Evolutionary conservation across 371 early-diverging fungal genomes (phyloP).

Genomic region (Apophysomyces trapeziformis): DNA sequence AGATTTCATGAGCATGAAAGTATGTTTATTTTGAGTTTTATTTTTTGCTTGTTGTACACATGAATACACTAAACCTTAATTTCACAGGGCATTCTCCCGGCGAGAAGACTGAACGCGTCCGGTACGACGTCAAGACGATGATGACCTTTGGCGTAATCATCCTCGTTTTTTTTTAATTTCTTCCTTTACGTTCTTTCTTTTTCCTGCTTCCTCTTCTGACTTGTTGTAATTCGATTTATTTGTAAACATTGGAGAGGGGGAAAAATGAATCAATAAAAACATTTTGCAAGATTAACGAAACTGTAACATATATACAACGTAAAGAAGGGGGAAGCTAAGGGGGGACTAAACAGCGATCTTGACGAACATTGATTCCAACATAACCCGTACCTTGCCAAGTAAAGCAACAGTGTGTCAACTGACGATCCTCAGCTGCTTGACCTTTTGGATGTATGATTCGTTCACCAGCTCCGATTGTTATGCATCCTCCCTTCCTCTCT

Average conservation of each 20-base stretch:
- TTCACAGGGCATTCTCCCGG: conserved; percentile 8
- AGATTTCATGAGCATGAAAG: conserved; percentile 15
- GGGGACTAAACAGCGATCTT: not conserved
- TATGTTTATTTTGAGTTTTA: conserved; percentile 10
- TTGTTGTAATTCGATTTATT: conserved; percentile 6
- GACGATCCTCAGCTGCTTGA: conserved; percentile 8
- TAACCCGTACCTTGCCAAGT: not conserved
- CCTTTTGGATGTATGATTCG: not conserved
- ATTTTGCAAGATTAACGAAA: not conserved
- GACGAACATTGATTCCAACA: not conserved
- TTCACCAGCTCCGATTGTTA: conserved; percentile 10
- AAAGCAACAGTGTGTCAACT: conserved; percentile 3
- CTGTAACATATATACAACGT: not conserved
- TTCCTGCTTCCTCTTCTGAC: not conserved
- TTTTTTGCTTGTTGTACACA: conserved; percentile 1
- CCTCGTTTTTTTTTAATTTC: not conserved
- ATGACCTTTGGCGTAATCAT: not conserved
- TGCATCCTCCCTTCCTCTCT: not conserved
- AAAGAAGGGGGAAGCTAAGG: not conserved
- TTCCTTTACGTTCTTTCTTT: not conserved
- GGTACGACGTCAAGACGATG: conserved; percentile 8
- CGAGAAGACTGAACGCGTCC: conserved; percentile 10
- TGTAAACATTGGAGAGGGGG: conserved; percentile 7
- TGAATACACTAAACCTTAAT: conserved; percentile 7
- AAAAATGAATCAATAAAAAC: conserved; percentile 1